These are phyloP conservation scores for Gossypium bickii DNA, from an alignment of 345 rosid species.

Conservation along the genomic window DNA sequence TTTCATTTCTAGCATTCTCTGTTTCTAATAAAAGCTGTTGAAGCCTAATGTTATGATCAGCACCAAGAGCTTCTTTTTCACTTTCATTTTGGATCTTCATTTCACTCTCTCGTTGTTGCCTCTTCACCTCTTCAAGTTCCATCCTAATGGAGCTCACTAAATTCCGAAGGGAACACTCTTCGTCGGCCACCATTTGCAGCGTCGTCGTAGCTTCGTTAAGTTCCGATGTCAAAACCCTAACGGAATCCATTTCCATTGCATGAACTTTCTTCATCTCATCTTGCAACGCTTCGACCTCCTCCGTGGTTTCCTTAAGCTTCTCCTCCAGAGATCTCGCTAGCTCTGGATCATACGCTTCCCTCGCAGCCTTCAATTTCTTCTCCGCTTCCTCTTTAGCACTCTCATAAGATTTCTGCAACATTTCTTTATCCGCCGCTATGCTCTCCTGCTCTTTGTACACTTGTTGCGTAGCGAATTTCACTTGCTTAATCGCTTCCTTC, in stretches of 20 bases:
- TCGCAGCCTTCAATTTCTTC: conserved; percentile 34
- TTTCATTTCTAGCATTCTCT: conserved; percentile 47
- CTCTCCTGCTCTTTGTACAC: conserved; percentile 39
- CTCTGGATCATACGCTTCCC: conserved; percentile 50
- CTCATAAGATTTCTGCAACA: conserved; percentile 33
- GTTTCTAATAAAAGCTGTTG: conserved; percentile 43
- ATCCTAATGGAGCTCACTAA: conserved; percentile 36
- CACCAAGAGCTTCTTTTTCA: conserved; percentile 23
- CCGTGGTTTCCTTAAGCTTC: conserved; percentile 46
- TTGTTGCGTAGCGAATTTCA: conserved; percentile 46
- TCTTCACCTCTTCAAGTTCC: conserved; percentile 55
- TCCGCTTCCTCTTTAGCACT: conserved; percentile 45
- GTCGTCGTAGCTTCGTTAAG: conserved; percentile 62
- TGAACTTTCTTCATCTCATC: conserved; percentile 64
- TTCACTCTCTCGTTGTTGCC: conserved; percentile 28
- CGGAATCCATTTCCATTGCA: conserved; percentile 46
- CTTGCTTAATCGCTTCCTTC: conserved; percentile 51
- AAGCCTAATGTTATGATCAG: conserved; percentile 1
- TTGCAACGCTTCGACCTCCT: conserved; percentile 56
- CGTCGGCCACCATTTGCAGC: conserved; percentile 57
- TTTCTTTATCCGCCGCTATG: conserved; percentile 44
- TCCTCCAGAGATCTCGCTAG: conserved; percentile 42
- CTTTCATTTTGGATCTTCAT: conserved; percentile 29
- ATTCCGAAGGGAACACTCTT: conserved; percentile 52
- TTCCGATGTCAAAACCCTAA: conserved; percentile 51